Evolutionary conservation across 2,329 filamentous ascomycete species (phyloP), one percentile per base, ranked within the genome.

Genomic region (Trematosphaeria pertusa): DNA sequence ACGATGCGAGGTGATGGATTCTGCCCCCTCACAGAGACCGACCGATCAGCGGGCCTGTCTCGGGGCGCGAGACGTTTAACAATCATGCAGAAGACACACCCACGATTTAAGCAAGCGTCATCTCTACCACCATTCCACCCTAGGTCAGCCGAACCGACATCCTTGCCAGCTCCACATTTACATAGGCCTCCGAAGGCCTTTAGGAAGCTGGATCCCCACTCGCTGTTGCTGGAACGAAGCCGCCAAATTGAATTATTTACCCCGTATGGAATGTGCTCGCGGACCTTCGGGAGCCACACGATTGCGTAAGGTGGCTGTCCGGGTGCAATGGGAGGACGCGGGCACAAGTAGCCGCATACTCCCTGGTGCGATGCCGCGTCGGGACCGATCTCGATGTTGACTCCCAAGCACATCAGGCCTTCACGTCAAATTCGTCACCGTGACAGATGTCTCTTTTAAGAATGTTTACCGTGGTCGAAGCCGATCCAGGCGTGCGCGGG

Each of bases 1-100:
- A 46, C 37, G 37, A 39, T 37, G 42, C 19, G 39, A 34, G 18
- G 45, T 30, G 33, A 37, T 39, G 33, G 28, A 41, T 10, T 12
- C 24, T 7, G 15, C 24, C 14, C 5, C 12, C 14, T 9, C 31
- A 11, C 30, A n/a, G 31, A 18, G 32, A 21, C n/a, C n/a, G 35
- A 31, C 19, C 35, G n/a, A 24, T n/a, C 24, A 20, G 34, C 33
- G 26, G 19, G 18, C 8, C 39, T 20, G 11, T 10, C 17, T 22
- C 20, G 18, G 9, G 37, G 22, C 21, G 37, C 5, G 28, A 11
- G 15, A 14, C 28, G 12, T n/a, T 31, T n/a, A n/a, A n/a, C n/a
- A n/a, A n/a, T n/a, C n/a, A n/a, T n/a, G n/a, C n/a, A n/a, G n/a
- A n/a, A n/a, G n/a, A n/a, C n/a, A n/a, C n/a, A n/a, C n/a, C n/a